Base-by-base conservation (phyloP, 78 protist genomes). In the Planoprotostelium fungivorum region DNA sequence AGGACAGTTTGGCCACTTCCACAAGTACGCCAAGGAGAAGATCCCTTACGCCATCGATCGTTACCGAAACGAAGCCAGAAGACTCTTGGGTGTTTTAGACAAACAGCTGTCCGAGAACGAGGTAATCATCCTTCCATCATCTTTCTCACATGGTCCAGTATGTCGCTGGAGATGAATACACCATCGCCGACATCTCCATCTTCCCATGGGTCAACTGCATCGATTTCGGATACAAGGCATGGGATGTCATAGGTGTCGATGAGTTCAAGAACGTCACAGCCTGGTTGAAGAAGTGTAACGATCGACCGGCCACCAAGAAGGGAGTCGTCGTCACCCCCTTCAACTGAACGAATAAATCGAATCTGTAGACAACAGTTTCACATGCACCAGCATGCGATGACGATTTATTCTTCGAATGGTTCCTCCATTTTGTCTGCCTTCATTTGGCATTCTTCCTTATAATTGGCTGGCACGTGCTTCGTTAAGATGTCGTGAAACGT, bases 1-100 rank as follows among this genome's bases (percentile, higher is more conserved):
- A 36, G 96, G 96, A 23, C 86, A 94, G 9, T 91, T 94, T 39
- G 95, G 95, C 29, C 97, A 96, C 85, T 96, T 96, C 85, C 73
- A 36, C 85, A 34, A 1, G 37, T 96, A 93, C 88, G 96, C 96
- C 31, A 90, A 90, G 0, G 89, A 35, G 35, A 86, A 93, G n/a
- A 38, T 63, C 23, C 86, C 25, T 37, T 95, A 93, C 87, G 94
- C 93, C 85, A 91, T 89, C 86, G 37, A 87, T 39, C 91, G 98
- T 28, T 96, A 91, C 94, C n/a, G 88, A 9, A 93, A 87, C 92
- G 98, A 96, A 84, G 89, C 37, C 29, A 94, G 89, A 87, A 83
- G 98, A 0, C 87, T 95, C 86, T 0, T 90, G 37, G 90, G 83
- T 34, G 96, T 96, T 37, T 90, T 96, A 38, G 95, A 96, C 87